Evolutionary conservation across 768 basidiomycete species (phyloP).

Genomic region (Exidia glandulosa): DNA sequence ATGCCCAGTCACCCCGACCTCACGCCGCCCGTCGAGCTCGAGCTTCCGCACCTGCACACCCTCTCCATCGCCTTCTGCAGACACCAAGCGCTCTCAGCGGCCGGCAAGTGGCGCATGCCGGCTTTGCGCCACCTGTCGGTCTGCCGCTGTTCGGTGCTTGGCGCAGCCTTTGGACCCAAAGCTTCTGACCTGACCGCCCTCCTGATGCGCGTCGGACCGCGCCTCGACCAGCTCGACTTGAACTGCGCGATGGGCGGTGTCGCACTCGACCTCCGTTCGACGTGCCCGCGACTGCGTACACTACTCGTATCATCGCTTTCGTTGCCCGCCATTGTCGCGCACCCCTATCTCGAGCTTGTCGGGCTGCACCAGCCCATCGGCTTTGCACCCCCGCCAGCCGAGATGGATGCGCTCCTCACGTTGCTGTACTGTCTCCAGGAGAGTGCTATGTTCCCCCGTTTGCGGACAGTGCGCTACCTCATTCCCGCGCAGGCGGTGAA

Average conservation of each 20-base stretch:
- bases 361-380: not conserved
- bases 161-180: not conserved
- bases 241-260: not conserved
- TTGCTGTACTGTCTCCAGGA: not conserved
- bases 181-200: not conserved
- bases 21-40: not conserved
- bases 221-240: not conserved
- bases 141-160: not conserved
- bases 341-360: not conserved
- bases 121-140: not conserved
- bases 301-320: not conserved
- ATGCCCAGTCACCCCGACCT: not conserved
- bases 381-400: not conserved
- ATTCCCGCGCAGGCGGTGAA: not conserved
- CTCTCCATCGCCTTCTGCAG: not conserved
- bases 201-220: not conserved
- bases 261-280: not conserved
- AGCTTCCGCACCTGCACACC: not conserved
- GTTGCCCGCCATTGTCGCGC: not conserved
- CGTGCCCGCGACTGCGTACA: not conserved
- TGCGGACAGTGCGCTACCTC: not conserved
- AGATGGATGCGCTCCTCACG: not conserved
- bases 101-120: not conserved
- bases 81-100: not conserved
- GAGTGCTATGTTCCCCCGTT: not conserved